Evolutionary conservation across 352 stramenopile species (phyloP), one percentile per base, ranked within the genome.

Genomic region (Globisporangium viniferum): DNA sequence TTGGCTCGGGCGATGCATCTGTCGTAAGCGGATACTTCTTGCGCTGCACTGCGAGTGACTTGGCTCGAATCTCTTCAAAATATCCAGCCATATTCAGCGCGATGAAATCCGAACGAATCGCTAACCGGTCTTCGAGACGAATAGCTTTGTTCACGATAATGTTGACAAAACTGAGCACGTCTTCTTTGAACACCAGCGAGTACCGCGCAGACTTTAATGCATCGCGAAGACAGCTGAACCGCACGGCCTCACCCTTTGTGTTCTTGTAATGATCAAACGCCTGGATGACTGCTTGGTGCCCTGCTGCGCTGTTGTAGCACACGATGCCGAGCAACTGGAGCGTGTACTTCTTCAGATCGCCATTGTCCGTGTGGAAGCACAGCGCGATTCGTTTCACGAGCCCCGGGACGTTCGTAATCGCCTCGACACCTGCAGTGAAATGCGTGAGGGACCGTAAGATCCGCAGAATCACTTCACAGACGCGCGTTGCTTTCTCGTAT

Each of bases 61-160:
- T 95, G 29, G 83, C 82, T 22, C 87, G 84, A 20, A 95, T 91
- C 63, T 95, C 85, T 76, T 95, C 87, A 79, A 95, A 95, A 69
- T 95, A 95, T 20, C 80, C 84, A 10, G 81, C 82, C 82, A 95
- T 95, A 39, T 92, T 90, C 22, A 95, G 77, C 54, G 85, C 82
- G 62, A 95, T 92, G 67, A 95, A 95, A 62, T 95, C 87, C 35
- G 81, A 82, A 15, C 87, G 87, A 62, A 95, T 95, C 44, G 83
- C 87, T 55, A 95, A 63, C 51, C 87, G 87, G 62, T 92, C 83
- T 76, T 95, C 87, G 9, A 95, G 68, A 14, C 85, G 81, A 33
- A 95, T 92, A 3, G 85, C 87, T 73, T 95, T 95, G 76, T 95
- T 95, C 31, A 95, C 87, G 65, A 95, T 93, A 69, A 95, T 93